Conservation (phyloP, 208 protist species). For the Trypanosoma theileri region DNA sequence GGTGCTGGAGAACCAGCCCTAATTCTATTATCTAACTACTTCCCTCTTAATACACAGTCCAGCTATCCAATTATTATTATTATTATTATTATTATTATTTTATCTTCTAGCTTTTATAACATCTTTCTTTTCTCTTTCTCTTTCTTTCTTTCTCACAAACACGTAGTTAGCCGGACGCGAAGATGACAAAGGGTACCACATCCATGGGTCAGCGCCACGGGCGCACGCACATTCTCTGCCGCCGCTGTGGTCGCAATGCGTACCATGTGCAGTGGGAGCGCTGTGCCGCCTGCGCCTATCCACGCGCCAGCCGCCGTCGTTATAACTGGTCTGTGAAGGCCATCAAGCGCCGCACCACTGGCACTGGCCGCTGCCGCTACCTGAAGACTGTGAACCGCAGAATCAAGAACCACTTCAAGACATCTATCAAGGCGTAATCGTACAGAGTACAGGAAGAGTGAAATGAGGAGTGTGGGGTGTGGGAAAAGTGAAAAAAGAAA, state of each 20-base stretch:
- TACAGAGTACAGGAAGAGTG: no score
- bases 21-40: no score
- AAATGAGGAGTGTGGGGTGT: slow-evolving; percentile 6
- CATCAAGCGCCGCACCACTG: slow-evolving; percentile 97
- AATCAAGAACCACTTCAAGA: slow-evolving; percentile 98
- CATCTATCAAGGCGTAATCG: slow-evolving; percentile 59
- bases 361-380: slow-evolving; percentile 98
- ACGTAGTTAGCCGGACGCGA: not conserved
- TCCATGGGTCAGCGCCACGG: slow-evolving; percentile 89
- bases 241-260: slow-evolving; percentile 95
- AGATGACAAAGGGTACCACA: slow-evolving; percentile 91
- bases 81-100: slow-evolving; percentile 7
- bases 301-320: slow-evolving; percentile 94
- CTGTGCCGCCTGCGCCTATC: slow-evolving; percentile 98
- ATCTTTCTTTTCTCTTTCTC: not conserved
- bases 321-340: slow-evolving; percentile 98
- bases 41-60: not conserved
- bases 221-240: slow-evolving; percentile 97
- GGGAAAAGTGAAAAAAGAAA: not conserved
- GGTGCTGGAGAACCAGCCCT: no score
- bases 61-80: not conserved
- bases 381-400: slow-evolving; percentile 96
- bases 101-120: not conserved
- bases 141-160: not conserved
- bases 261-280: slow-evolving; percentile 98